Percentiles rank a stretch among this genome's conserved stretches.
Evolutionary conservation across 495 filamentous ascomycete species (phyloP).

Genomic region (Echria macrotheca): DNA sequence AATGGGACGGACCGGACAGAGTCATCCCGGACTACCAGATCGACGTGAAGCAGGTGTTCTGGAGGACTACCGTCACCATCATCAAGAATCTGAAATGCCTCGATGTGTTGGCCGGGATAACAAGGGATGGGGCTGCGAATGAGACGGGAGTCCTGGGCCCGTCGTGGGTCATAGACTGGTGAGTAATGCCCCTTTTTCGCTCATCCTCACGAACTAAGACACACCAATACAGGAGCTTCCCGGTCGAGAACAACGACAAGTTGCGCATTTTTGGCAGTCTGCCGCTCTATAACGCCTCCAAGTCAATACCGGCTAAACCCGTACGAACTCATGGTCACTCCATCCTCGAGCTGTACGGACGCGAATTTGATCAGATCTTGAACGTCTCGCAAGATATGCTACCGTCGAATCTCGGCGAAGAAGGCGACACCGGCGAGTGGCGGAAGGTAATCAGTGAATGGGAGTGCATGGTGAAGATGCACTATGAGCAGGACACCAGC

Average conservation of each 20-base stretch:
- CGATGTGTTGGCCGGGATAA: slow-evolving; percentile 12
- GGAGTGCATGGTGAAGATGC: background rate
- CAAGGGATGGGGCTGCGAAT: background rate
- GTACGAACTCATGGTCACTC: background rate
- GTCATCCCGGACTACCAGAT: slow-evolving; percentile 15
- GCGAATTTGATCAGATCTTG: slow-evolving; percentile 16
- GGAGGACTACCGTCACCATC: slow-evolving; percentile 5
- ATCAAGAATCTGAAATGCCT: slow-evolving; percentile 13
- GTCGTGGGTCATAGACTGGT: slow-evolving; percentile 24
- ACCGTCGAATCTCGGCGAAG: background rate
- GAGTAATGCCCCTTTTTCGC: background rate
- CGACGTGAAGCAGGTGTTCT: slow-evolving; percentile 3
- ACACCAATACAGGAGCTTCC: slow-evolving; percentile 9
- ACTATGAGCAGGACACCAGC: background rate
- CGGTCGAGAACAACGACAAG: slow-evolving; percentile 11
- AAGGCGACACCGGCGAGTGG: slow-evolving; percentile 6
- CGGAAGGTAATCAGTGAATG: slow-evolving; percentile 9
- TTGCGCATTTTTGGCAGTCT: slow-evolving; percentile 9
- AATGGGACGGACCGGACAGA: slow-evolving; percentile 14
- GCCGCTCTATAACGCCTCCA: slow-evolving; percentile 16
- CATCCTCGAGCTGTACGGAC: slow-evolving; percentile 12
- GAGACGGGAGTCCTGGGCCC: slow-evolving; percentile 5
- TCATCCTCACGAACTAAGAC: too few species aligned
- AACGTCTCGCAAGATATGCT: slow-evolving; percentile 9
- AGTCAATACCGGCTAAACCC: background rate